Evolutionary conservation across 2,329 filamentous ascomycete genomes (phyloP).

Genomic region (Verticillium klebahnii): DNA sequence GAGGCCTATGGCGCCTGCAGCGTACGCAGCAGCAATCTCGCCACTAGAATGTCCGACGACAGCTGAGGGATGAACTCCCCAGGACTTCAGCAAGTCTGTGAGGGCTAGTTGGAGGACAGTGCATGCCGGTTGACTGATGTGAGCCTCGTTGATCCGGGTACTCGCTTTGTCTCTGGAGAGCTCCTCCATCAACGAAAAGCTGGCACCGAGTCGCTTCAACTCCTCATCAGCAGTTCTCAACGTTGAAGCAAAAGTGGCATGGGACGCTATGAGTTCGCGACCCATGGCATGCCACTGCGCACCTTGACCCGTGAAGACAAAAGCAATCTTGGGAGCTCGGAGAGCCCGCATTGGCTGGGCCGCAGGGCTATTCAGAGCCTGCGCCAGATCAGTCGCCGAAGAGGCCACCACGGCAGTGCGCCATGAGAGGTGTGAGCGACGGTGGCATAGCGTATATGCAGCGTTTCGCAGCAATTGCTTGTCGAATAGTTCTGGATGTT

Average conservation of each 20-base stretch:
- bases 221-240: slow-evolving; percentile 24
- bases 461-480: slow-evolving; percentile 8
- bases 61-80: slow-evolving; percentile 32
- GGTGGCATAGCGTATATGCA: slow-evolving; percentile 12
- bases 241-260: slow-evolving; percentile 23
- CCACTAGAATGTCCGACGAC: slow-evolving; percentile 43
- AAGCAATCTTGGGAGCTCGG: slow-evolving; percentile 6
- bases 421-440: slow-evolving; percentile 8
- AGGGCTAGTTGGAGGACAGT: slow-evolving; percentile 45
- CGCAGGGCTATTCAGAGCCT: background rate
- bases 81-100: slow-evolving; percentile 36
- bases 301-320: slow-evolving; percentile 23
- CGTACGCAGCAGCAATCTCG: slow-evolving; percentile 44
- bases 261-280: slow-evolving; percentile 13
- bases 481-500: background rate
- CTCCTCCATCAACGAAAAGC: background rate
- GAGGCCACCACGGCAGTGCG: slow-evolving; percentile 7
- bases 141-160: slow-evolving; percentile 29
- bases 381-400: background rate
- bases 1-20: slow-evolving; percentile 29
- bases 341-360: background rate
- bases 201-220: slow-evolving; percentile 12
- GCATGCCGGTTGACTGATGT: slow-evolving; percentile 39
- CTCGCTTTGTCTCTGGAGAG: slow-evolving; percentile 19
- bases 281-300: slow-evolving; percentile 20